Base-by-base conservation (phyloP, 2,329 filamentous ascomycete species). In the Talaromyces sp. region DNA sequence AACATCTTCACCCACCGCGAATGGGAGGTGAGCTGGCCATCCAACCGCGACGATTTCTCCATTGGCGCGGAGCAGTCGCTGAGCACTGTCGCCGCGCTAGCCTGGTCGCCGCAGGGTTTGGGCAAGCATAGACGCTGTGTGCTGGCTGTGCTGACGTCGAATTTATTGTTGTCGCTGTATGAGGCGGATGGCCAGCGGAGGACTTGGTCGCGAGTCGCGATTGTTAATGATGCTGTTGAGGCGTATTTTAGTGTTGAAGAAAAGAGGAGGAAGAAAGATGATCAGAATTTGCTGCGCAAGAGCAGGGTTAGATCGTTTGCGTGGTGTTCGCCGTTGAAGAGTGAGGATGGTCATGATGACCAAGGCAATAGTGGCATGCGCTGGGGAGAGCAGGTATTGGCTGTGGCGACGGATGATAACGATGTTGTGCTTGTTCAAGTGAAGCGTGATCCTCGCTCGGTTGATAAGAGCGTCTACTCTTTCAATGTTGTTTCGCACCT, bases 51-150 rank as follows among this genome's bases (percentile, higher is more conserved):
- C 15, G 72, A 77, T 19, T 84, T 82, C 67, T 86, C 84, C 0
- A 68, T 86, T 27, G 85, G 84, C 2, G 83, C 85, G 64, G 85
- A 88, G 67, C 80, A 85, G 58, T 86, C 84, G 0, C 67, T 73
- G 2, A 82, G 82, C 62, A 74, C 75, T 49, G 79, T 84, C 2
- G 70, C 77, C n/a, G 73, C 73, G 2, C 67, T 86, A 25, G 73
- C 78, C 9, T 88, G 85, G 85, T 87, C 85, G 5, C 75, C 81
- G 2, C 76, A 81, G 7, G 84, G 85, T 2, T 71, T 87, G 44
- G 84, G 77, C 19, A 80, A 79, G 65, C 81, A 85, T 69, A 73
- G 79, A 51, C 78, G 82, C 64, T 84, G 80, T 66, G 79, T 81
- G 8, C 77, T 88, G 30, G 82, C 80, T 2, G 79, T 85, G 17